Conservation (phyloP, 2,329 filamentous ascomycete species). For the Pyrenophora graminea region DNA sequence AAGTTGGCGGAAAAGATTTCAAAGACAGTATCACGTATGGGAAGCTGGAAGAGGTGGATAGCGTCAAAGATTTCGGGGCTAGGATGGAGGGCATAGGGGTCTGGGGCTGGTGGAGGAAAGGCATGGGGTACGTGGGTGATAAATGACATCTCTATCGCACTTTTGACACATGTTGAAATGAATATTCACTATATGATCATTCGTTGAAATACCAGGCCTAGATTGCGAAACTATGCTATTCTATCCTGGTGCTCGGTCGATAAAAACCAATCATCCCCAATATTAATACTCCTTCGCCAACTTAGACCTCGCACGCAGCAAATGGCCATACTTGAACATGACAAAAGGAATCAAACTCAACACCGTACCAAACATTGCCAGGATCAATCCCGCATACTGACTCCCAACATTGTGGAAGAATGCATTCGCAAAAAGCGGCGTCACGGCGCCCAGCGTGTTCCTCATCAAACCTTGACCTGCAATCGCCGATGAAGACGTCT, state of each 20-base stretch:
- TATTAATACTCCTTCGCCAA: slow-evolving; percentile 39
- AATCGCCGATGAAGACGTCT: slow-evolving; percentile 50
- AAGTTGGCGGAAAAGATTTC: not conserved
- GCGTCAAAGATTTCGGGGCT: slow-evolving; percentile 66
- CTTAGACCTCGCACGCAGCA: slow-evolving; percentile 48
- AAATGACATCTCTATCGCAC: slow-evolving; percentile 7
- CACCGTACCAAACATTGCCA: slow-evolving; percentile 53
- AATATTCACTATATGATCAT: not conserved
- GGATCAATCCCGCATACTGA: slow-evolving; percentile 57
- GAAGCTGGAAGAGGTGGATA: slow-evolving; percentile 61
- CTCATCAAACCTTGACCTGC: slow-evolving; percentile 59
- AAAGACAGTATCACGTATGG: slow-evolving; percentile 24
- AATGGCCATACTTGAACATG: slow-evolving; percentile 50
- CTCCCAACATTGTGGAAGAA: slow-evolving; percentile 60
- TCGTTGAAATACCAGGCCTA: too few species aligned
- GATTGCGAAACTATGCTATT: not conserved
- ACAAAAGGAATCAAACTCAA: slow-evolving; percentile 51
- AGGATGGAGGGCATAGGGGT: slow-evolving; percentile 65
- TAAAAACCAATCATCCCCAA: not conserved
- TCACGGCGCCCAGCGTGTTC: slow-evolving; percentile 58
- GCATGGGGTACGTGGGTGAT: slow-evolving; percentile 61
- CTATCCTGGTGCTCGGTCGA: not conserved
- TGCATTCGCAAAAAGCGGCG: slow-evolving; percentile 57
- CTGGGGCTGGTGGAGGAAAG: slow-evolving; percentile 67
- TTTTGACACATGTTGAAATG: too few species aligned